Conservation (phyloP, 2,329 filamentous ascomycete species). For the Juglanconis juglandina region DNA sequence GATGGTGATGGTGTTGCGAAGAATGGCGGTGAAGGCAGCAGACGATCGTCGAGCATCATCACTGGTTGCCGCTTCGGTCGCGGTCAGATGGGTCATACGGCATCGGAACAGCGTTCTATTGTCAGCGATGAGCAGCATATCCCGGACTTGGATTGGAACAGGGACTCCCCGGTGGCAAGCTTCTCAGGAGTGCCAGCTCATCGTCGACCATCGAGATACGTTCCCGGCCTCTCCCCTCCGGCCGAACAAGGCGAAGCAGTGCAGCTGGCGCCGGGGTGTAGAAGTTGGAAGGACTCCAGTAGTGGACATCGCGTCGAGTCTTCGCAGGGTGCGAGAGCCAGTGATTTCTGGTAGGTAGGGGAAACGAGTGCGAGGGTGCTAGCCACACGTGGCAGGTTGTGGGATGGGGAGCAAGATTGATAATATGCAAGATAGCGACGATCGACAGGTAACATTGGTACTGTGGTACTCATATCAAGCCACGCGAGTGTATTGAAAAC, state of each 20-base stretch:
- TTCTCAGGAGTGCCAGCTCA: neutral
- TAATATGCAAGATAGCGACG: neutral
- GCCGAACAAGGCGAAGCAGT: conserved; percentile 1
- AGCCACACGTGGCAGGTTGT: conserved; percentile 2
- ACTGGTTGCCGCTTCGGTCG: neutral
- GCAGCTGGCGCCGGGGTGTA: neutral
- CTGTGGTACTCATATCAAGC: conserved; percentile 1
- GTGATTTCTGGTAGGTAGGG: neutral
- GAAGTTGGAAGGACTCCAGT: neutral
- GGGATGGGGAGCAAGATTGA: neutral
- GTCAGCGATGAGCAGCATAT: neutral
- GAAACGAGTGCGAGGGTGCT: too few relatives aligned
- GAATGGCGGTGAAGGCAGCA: neutral
- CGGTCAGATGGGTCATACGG: neutral
- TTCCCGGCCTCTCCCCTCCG: neutral
- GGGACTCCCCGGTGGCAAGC: conserved; percentile 4
- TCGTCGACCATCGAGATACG: neutral
- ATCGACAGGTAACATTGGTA: neutral
- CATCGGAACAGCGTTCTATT: neutral
- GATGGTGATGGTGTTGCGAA: neutral
- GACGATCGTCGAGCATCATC: neutral
- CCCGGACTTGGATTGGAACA: conserved; percentile 2
- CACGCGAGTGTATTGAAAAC: neutral
- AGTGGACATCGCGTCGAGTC: neutral
- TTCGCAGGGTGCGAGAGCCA: neutral